Evolutionary conservation across 345 rosid species (phyloP), one percentile per base, ranked within the genome.

Genomic region (Citrus sinensis): DNA sequence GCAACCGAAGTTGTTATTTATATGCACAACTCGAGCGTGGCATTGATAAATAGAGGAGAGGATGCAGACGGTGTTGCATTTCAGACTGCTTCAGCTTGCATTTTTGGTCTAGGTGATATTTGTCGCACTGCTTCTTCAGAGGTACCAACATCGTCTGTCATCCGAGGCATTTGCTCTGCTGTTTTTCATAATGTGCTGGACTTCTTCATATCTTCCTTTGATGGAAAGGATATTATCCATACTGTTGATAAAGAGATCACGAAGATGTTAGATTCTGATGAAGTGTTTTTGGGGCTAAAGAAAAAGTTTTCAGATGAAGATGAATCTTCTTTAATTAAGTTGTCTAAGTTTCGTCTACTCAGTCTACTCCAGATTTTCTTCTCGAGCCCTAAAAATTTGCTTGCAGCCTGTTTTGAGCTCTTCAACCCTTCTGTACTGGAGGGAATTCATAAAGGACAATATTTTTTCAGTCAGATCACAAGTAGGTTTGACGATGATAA

Each of bases 101-200:
- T 92, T 79, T 87, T 88, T 75, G 99, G 99, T 82, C 88, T 96
- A 49, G 89, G 83, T 83, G 98, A 94, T 84, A 83, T 96, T 67
- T 96, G 98, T 83, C 78, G 75, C 10, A 80, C 89, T 66, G 92
- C 97, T 85, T 85, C 92, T 79, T 84, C 79, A 25, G 89, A 85
- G 83, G 86, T 88, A 82, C 76, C 83, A 25, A 39, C 73, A 22
- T 88, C 92, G 61, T 85, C 92, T 76, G 81, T 86, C 58, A 75
- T 81, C 77, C 89, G 82, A 73, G 94, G 93, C 79, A 88, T 86
- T 81, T 87, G 95, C 80, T 87, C 86, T 63, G 83, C 85, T 32
- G 94, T 92, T 84, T 96, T 96, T 74, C 89, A 83, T 76, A 89
- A 80, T 80, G 94, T 90, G 40, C 89, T 96, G 46, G 82, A 88